Evolutionary conservation across 495 filamentous ascomycete genomes (phyloP).

Genomic region (Podospora anserina): DNA sequence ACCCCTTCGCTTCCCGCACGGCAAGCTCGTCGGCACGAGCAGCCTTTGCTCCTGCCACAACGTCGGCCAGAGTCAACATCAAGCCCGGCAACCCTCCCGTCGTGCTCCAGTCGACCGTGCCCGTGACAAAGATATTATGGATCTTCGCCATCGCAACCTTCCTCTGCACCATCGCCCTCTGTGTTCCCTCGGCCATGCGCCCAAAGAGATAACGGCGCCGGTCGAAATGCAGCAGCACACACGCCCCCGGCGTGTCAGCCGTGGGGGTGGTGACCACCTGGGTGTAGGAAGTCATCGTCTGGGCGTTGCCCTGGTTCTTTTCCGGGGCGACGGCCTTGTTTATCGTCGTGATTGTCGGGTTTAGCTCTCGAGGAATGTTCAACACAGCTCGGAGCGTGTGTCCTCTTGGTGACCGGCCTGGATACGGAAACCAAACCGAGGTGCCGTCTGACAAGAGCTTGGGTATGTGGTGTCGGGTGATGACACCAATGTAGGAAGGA

Average conservation of each 20-base stretch:
- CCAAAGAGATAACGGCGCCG: constrained; percentile 85
- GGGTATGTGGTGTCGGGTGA: background rate
- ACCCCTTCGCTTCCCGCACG: constrained; percentile 33
- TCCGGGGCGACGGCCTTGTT: no score
- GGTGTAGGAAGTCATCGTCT: constrained; percentile 39
- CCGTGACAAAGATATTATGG: constrained; percentile 75
- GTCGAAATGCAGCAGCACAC: constrained; percentile 71
- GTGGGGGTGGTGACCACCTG: constrained; percentile 81
- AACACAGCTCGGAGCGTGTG: background rate
- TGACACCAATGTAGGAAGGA: background rate
- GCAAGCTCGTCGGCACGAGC: constrained; percentile 23
- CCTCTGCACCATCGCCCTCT: constrained; percentile 69
- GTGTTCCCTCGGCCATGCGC: constrained; percentile 76
- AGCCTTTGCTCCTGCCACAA: constrained; percentile 33
- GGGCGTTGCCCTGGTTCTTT: background rate
- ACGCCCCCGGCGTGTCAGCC: constrained; percentile 81
- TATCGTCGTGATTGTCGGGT: background rate
- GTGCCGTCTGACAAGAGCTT: background rate
- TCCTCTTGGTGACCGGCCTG: background rate
- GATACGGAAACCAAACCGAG: background rate
- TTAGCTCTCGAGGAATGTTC: background rate
- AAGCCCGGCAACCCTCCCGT: constrained; percentile 80
- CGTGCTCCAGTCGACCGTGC: constrained; percentile 67
- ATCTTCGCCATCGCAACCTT: constrained; percentile 58
- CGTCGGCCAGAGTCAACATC: constrained; percentile 77